phyloP scores from a whole-genome alignment of 805 yeast genomes.

The Hermanozyma aechmeae region DNA sequence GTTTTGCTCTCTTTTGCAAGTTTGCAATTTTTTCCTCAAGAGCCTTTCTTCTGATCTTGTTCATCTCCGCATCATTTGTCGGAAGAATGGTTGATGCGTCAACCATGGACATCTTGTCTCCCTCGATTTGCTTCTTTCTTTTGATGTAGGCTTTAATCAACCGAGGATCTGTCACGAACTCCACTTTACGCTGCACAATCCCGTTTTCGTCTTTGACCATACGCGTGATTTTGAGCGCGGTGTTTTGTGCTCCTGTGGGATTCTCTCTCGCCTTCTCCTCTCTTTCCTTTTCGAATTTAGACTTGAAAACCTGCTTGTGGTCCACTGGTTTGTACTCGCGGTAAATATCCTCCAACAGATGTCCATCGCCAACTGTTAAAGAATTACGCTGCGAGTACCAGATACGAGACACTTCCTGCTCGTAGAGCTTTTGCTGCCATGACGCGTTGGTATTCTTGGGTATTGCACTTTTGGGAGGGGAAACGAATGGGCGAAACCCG shows the following conservation, averaged over 20 bases:
- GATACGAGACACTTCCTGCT: constrained; percentile 77
- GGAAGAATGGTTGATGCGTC: constrained; percentile 67
- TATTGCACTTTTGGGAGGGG: constrained; percentile 24
- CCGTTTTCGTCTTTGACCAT: constrained; percentile 79
- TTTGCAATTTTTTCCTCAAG: constrained; percentile 79
- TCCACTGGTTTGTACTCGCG: constrained; percentile 28
- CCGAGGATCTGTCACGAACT: constrained; percentile 74
- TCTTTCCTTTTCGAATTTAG: constrained; percentile 24
- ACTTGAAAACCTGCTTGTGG: constrained; percentile 22
- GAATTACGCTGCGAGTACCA: constrained; percentile 80
- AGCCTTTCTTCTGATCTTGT: constrained; percentile 64
- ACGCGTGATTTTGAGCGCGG: constrained; percentile 50
- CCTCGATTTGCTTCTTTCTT: constrained; percentile 58
- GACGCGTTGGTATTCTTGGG: constrained; percentile 34
- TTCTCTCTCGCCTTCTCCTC: constrained; percentile 22
- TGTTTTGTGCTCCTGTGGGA: constrained; percentile 11
- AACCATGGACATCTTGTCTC: constrained; percentile 41
- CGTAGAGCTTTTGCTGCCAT: constrained; percentile 81
- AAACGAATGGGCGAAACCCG: constrained; percentile 50
- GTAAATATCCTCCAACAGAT: constrained; percentile 27
- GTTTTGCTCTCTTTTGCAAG: constrained; percentile 63
- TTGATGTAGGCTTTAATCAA: constrained; percentile 78
- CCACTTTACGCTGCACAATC: constrained; percentile 70
- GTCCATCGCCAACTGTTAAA: constrained; percentile 33
- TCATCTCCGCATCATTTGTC: constrained; percentile 77